phyloP scores from a whole-genome alignment of 2,329 filamentous ascomycete genomes.

The Didymella glomerata region DNA sequence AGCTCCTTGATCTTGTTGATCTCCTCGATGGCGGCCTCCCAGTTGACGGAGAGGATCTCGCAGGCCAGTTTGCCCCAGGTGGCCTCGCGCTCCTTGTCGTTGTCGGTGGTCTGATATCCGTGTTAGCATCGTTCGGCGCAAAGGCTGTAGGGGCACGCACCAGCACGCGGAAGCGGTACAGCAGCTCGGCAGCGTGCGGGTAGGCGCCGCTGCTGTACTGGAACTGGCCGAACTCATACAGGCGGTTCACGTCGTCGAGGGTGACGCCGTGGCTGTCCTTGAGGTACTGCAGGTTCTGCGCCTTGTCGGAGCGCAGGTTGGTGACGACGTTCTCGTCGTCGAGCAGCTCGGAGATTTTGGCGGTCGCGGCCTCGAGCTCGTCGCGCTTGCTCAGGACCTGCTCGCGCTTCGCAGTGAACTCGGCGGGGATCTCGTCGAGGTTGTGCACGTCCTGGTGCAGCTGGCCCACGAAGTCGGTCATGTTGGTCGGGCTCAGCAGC shows the following conservation, averaged over 20 bases:
- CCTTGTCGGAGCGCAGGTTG: conserved; percentile 94
- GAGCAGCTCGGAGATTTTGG: conserved; percentile 86
- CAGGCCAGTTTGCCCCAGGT: conserved; percentile 98
- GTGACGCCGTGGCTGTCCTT: conserved; percentile 97
- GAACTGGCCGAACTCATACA: conserved; percentile 96
- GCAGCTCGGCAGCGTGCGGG: conserved; percentile 83
- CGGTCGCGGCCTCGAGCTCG: conserved; percentile 84
- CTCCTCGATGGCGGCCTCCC: conserved; percentile 82
- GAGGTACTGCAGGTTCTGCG: conserved; percentile 96
- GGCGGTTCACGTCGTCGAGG: conserved; percentile 91
- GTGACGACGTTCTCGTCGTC: conserved; percentile 89
- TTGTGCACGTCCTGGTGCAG: conserved; percentile 90
- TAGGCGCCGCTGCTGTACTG: conserved; percentile 98
- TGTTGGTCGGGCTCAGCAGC: conserved; percentile 96
- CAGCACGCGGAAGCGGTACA: conserved; percentile 97
- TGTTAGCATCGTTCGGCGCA: conserved; percentile 13
- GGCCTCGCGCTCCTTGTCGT: conserved; percentile 93
- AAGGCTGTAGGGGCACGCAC: conserved; percentile 33
- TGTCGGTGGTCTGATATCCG: conserved; percentile 78
- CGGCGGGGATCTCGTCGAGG: conserved; percentile 77
- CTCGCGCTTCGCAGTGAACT: conserved; percentile 89
- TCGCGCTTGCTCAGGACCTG: conserved; percentile 85
- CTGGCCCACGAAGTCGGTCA: conserved; percentile 96
- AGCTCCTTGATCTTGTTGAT: conserved; percentile 70
- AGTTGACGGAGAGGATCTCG: conserved; percentile 93